A percentile compares a stretch with the other conserved stretches of the same genome.
phyloP scores from a whole-genome alignment of 2,329 filamentous ascomycete genomes.

The Exophiala sp. region DNA sequence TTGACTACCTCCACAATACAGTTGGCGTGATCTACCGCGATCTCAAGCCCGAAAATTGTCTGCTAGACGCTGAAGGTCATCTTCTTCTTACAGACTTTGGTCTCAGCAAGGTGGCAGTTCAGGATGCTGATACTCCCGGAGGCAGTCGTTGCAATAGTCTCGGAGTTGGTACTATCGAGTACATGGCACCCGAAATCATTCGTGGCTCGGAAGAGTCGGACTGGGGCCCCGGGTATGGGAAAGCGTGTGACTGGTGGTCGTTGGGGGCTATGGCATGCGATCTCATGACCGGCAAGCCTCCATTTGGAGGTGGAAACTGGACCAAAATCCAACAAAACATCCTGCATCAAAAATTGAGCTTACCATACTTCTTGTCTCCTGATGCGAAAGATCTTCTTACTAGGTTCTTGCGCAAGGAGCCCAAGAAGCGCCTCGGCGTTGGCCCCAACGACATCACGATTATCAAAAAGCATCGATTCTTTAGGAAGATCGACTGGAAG shows the following conservation, averaged over 20 bases:
- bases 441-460: conserved; percentile 81
- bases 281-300: conserved; percentile 83
- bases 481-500: conserved; percentile 93
- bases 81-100: conserved; percentile 94
- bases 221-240: conserved; percentile 59
- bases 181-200: conserved; percentile 97
- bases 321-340: conserved; percentile 96
- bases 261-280: conserved; percentile 89
- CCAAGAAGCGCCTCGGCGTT: conserved; percentile 77
- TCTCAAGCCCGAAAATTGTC: conserved; percentile 94
- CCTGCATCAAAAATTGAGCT: conserved; percentile 76
- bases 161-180: conserved; percentile 81
- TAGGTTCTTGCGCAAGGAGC: conserved; percentile 84
- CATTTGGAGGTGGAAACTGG: conserved; percentile 85
- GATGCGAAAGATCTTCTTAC: conserved; percentile 94
- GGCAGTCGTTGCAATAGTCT: conserved; percentile 75
- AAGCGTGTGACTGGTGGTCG: conserved; percentile 98
- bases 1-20: conserved; percentile 86
- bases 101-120: conserved; percentile 84
- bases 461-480: conserved; percentile 92
- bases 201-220: conserved; percentile 58
- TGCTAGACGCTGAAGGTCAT: conserved; percentile 85
- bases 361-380: conserved; percentile 84
- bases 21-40: conserved; percentile 95
- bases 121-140: conserved; percentile 51